Conservation (phyloP, 192 early-diverging fungal species). For the Irineochytrium annulatum region DNA sequence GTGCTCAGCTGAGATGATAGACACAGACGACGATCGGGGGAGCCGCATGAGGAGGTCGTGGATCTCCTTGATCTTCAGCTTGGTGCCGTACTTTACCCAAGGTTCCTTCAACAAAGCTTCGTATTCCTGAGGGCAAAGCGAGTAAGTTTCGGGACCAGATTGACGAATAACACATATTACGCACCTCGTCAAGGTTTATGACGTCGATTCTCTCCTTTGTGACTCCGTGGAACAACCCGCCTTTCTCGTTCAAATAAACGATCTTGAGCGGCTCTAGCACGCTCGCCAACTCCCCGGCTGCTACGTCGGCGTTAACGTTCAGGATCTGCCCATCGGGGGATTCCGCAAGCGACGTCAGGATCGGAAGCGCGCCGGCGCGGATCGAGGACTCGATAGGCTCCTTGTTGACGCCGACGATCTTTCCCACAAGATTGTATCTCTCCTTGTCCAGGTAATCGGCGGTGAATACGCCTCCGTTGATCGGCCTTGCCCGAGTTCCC, state of each 20-base stretch:
- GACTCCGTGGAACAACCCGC: constrained; percentile 88
- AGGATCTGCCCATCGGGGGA: constrained; percentile 94
- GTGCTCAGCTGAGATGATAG: constrained; percentile 98
- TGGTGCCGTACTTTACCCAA: constrained; percentile 97
- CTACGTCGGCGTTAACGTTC: constrained; percentile 99
- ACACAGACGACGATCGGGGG: constrained; percentile 96
- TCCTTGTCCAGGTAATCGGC: constrained; percentile 96
- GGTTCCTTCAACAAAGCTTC: constrained; percentile 87
- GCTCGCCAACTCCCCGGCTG: constrained; percentile 92
- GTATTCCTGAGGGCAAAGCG: constrained; percentile 70
- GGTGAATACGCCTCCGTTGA: constrained; percentile 91
- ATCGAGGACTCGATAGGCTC: constrained; percentile 90
- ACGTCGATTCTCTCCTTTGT: constrained; percentile 96
- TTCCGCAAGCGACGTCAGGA: constrained; percentile 93
- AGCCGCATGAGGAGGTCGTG: constrained; percentile 94
- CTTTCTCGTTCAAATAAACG: constrained; percentile 97
- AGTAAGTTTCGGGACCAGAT: constrained; percentile 11
- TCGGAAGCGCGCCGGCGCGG: constrained; percentile 90
- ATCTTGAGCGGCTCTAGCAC: constrained; percentile 97
- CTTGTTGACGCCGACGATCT: constrained; percentile 87
- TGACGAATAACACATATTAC: neutral
- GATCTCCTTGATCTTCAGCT: constrained; percentile 96
- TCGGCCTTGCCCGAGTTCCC: constrained; percentile 93
- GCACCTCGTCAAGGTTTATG: constrained; percentile 95
- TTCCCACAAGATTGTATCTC: constrained; percentile 85